These are phyloP conservation scores for Mikania micrantha DNA, from an alignment of 129 eudicot species.

Conservation along the genomic window DNA sequence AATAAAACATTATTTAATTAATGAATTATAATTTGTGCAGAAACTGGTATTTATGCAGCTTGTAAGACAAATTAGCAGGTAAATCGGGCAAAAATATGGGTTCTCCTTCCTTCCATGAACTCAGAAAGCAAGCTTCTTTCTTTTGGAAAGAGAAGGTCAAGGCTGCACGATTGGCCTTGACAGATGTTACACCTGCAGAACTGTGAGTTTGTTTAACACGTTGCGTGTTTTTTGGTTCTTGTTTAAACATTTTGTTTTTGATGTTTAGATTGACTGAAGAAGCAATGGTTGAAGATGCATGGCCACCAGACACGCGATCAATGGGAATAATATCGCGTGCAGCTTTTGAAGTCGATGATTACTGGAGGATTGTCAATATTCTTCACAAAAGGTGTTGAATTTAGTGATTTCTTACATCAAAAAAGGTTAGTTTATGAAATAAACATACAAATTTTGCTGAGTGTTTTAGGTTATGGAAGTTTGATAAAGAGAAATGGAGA, in stretches of 20 bases:
- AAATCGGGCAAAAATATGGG: conserved; percentile 13
- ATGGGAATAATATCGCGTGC: conserved; percentile 53
- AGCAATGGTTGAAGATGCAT: conserved; percentile 49
- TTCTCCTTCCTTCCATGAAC: conserved; percentile 45
- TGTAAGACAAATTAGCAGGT: not conserved
- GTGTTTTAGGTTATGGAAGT: conserved; percentile 54
- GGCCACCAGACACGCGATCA: conserved; percentile 33
- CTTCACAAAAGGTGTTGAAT: conserved; percentile 52
- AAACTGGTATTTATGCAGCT: conserved; percentile 4
- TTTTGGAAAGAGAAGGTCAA: conserved; percentile 72
- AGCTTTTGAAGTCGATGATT: conserved; percentile 87
- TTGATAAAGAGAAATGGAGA: conserved; percentile 37
- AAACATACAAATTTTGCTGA: not conserved
- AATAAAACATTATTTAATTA: not conserved
- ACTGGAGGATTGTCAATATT: conserved; percentile 67
- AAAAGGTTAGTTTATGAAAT: not conserved
- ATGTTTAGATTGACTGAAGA: conserved; percentile 52
- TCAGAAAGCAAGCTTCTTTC: conserved; percentile 45
- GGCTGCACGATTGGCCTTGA: conserved; percentile 49
- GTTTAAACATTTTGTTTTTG: not conserved
- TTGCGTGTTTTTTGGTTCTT: not conserved
- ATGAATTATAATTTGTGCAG: not conserved
- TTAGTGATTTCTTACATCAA: not conserved
- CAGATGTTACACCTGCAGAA: conserved; percentile 64
- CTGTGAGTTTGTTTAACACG: conserved; percentile 29